A percentile compares a stretch with the other conserved stretches of the same genome.
Evolutionary conservation across 1,139 yeast genomes (phyloP).

Genomic region (Blastobotrys indianensis): DNA sequence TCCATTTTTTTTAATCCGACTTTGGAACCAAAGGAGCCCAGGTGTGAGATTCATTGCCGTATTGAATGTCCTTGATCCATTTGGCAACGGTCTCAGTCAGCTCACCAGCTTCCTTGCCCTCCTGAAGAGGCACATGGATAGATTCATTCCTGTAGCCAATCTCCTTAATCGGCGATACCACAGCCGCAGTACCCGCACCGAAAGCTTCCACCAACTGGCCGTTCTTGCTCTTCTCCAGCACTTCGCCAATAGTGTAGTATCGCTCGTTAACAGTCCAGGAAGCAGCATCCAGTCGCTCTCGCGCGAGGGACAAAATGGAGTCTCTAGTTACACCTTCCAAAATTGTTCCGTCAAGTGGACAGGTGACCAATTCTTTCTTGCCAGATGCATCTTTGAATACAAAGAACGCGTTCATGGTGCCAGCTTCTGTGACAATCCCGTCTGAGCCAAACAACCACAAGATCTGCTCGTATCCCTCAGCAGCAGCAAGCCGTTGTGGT

Average conservation of each 20-base stretch:
- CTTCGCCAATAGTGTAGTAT: conserved; percentile 72
- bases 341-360: conserved; percentile 95
- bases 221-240: conserved; percentile 64
- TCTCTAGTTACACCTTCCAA: conserved; percentile 96
- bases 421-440: conserved; percentile 88
- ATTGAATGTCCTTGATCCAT: conserved; percentile 88
- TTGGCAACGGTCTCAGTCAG: conserved; percentile 67
- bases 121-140: conserved; percentile 69
- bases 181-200: conserved; percentile 98
- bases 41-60: conserved; percentile 64
- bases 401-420: conserved; percentile 93
- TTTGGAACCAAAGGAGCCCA: conserved; percentile 30
- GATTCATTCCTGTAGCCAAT: conserved; percentile 73
- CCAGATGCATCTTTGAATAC: conserved; percentile 72
- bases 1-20: no score
- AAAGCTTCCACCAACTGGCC: conserved; percentile 91
- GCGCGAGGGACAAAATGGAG: conserved; percentile 70
- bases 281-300: conserved; percentile 59
- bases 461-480: conserved; percentile 88
- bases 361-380: conserved; percentile 86
- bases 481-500: conserved; percentile 85
- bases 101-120: conserved; percentile 74
- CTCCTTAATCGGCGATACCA: conserved; percentile 86
- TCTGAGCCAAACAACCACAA: conserved; percentile 94
- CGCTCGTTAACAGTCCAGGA: conserved; percentile 85